A percentile compares a stretch with the other conserved stretches of the same genome.
These are phyloP conservation scores for Carex littledalei DNA, from an alignment of 176 grass and related monocot species.

Conservation along the genomic window DNA sequence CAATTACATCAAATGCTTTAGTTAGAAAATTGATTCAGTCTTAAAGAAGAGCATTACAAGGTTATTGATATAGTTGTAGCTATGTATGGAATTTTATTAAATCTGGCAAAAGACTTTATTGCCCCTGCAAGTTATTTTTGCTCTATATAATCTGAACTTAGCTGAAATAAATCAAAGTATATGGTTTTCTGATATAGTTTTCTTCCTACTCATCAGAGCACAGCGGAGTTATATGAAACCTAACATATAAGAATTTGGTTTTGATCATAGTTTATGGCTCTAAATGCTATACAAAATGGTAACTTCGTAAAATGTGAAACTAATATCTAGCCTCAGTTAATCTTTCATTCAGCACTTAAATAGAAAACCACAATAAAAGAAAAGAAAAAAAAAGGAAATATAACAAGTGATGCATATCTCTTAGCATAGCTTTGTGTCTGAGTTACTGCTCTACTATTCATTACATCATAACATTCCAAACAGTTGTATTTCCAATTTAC, in stretches of 20 bases:
- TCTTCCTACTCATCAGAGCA: not conserved
- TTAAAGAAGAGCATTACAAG: not conserved
- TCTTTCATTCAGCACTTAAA: not conserved
- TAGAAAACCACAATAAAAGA: not conserved
- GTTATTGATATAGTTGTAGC: not conserved
- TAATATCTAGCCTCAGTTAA: not conserved
- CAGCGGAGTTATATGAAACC: not conserved
- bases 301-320: not conserved
- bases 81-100: not conserved
- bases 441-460: not conserved
- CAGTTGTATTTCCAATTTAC: not conserved
- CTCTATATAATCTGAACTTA: not conserved
- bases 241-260: too few relatives aligned
- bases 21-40: not conserved
- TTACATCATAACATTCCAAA: not conserved
- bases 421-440: not conserved
- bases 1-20: not conserved
- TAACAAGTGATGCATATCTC: not conserved
- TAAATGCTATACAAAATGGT: not conserved
- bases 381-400: not conserved
- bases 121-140: not conserved
- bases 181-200: not conserved
- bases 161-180: not conserved
- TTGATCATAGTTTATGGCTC: not conserved
- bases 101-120: not conserved